These are phyloP conservation scores for Xylariaceae sp. DNA, from an alignment of 2,329 filamentous ascomycete genomes.

Conservation along the genomic window DNA sequence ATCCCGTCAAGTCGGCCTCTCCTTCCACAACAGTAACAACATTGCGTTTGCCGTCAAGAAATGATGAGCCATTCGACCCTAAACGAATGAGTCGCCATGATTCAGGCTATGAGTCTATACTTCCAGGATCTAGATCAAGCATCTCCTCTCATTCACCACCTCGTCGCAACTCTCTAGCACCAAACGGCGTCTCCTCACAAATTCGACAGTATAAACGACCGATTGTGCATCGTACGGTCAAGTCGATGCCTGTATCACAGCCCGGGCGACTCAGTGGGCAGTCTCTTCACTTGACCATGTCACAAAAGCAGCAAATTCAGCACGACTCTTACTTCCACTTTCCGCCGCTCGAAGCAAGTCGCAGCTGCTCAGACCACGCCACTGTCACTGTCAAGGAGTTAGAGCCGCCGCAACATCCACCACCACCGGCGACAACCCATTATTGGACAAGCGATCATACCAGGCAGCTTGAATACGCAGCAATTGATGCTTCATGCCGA, in stretches of 20 bases:
- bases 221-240: slow-evolving; percentile 38
- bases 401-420: slow-evolving; percentile 27
- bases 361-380: not conserved
- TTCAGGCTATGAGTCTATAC: slow-evolving; percentile 55
- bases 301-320: slow-evolving; percentile 29
- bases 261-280: slow-evolving; percentile 21
- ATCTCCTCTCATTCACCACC: slow-evolving; percentile 32
- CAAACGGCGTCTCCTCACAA: slow-evolving; percentile 27
- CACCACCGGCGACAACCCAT: slow-evolving; percentile 57
- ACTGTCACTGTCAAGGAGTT: slow-evolving; percentile 8
- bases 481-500: slow-evolving; percentile 59
- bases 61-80: slow-evolving; percentile 29
- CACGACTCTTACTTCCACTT: slow-evolving; percentile 46
- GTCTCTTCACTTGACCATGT: slow-evolving; percentile 22
- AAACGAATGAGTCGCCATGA: slow-evolving; percentile 51
- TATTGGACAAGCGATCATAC: slow-evolving; percentile 66
- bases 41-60: slow-evolving; percentile 8
- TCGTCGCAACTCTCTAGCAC: slow-evolving; percentile 27
- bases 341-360: slow-evolving; percentile 38
- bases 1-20: slow-evolving; percentile 41
- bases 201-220: slow-evolving; percentile 38
- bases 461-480: slow-evolving; percentile 60
- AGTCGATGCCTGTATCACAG: slow-evolving; percentile 31
- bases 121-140: slow-evolving; percentile 37
- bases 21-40: slow-evolving; percentile 6